Base-by-base conservation (phyloP, 768 basidiomycete species). In the Termitomyces titanicus region DNA sequence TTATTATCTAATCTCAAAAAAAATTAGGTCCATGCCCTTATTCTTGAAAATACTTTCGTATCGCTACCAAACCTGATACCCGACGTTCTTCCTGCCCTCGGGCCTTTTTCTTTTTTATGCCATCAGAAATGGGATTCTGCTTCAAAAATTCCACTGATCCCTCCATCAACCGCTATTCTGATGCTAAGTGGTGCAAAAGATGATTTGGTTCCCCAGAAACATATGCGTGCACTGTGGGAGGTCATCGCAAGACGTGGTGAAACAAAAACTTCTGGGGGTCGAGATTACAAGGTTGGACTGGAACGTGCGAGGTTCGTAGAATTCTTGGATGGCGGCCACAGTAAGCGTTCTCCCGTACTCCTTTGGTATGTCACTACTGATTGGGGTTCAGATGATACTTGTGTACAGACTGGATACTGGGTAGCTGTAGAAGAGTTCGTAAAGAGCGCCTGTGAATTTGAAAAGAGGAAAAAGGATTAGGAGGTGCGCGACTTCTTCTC, bases 41-140 rank as follows among this genome's bases (percentile, higher is more conserved):
- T 98, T 53, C 78, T 98, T 55, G 95, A 98, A 74, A 98, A 97
- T 68, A 96, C 95, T 0, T 97, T 97, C 69, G 83, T 88, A 33
- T 92, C 89, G 39, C 80, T 98, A 27, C 88, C 88, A 11, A 38
- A 38, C 31, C 34, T 96, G 15, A 83, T 97, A n/a, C 94, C 92
- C 0, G 75, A 83, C 57, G 82, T 88, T 15, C 73, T 97, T 93
- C 94, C 94, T 8, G 67, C 82, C 20, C 54, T 56, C 12, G 49
- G 49, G 18, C 55, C 43, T 22, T 56, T 56, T 48, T 61, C 56
- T 35, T 57, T 42, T 46, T 46, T 61, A 29, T 61, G 59, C 34
- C 59, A 61, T 45, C 59, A 61, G 42, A 57, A 44, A 20, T 61
- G 59, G 59, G 42, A 61, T 39, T 61, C 59, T 4, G 44, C 37